Evolutionary conservation across 306 rosid species (phyloP), one percentile per base, ranked within the genome.

Genomic region (Sechiopsis laciniata): DNA sequence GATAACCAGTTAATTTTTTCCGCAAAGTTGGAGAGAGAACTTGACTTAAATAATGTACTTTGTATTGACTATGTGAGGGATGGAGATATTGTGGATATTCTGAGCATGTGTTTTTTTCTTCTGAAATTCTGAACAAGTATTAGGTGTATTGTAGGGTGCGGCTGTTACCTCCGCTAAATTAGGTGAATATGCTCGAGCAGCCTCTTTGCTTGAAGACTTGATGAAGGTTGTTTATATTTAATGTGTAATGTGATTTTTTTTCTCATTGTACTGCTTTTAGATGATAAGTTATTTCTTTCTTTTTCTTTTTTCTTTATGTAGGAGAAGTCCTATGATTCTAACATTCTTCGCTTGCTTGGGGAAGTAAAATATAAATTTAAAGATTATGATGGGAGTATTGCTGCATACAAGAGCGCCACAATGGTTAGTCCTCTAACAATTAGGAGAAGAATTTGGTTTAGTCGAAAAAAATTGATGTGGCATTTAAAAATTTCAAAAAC

Each of bases 271-370:
- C 8, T 54, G 64, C 74, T 78, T 24, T 54, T 24, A 21, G 24
- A 45, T 29, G 64, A 69, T 29, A 24, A 15, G 48, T n/a, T 54
- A 12, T 7, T 57, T 40, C 10, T 40, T 40, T 40, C 46, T 40
- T 58, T 16, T 14, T 20, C 15, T 29, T 40, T 59, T 22, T 74
- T 50, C 71, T 55, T 78, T 57, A 22, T 66, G 71, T 71, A 93
- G 97, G 96, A 78, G 84, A 90, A 83, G 81, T 85, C 89, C 63
- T 83, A 68, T 77, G 96, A 93, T 75, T 89, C 94, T 46, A 93
- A 90, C 67, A 88, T 88, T 80, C 90, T 83, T 42, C 97, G 89
- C 78, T 86, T 93, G 88, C 98, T 93, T 78, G 98, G 97, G 69
- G 98, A 90, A 77, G 91, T 90, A 26, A 88, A 87, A 81, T 88